Percentiles rank a stretch among this genome's conserved stretches.
Conservation (phyloP, 371 early-diverging fungal genomes). For the Syncephalastrum monosporum region DNA sequence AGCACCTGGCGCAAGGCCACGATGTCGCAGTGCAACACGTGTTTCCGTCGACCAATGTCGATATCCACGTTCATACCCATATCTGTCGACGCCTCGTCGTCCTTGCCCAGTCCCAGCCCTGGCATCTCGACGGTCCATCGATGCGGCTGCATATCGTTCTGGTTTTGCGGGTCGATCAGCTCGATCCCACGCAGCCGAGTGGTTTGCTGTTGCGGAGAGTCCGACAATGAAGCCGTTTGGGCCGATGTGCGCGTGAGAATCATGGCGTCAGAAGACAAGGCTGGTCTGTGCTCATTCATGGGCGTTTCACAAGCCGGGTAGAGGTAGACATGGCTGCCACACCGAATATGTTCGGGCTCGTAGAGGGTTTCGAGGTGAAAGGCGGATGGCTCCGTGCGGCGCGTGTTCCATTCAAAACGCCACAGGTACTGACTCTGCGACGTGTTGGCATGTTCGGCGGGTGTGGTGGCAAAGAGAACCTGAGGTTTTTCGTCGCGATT, state of each 20-base stretch:
- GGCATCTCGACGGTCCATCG: slow-evolving; percentile 28
- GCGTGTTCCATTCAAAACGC: slow-evolving; percentile 5
- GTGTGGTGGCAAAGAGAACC: slow-evolving; percentile 28
- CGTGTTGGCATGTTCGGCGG: slow-evolving; percentile 2
- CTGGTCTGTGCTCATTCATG: slow-evolving; percentile 4
- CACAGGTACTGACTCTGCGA: slow-evolving; percentile 16
- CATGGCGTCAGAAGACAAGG: slow-evolving; percentile 19
- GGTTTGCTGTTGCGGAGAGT: background rate
- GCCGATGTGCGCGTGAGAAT: slow-evolving; percentile 9
- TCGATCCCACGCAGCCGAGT: slow-evolving; percentile 17
- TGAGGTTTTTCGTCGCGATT: slow-evolving; percentile 7
- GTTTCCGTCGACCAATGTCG: slow-evolving; percentile 28
- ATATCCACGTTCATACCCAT: slow-evolving; percentile 34
- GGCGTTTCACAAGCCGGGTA: slow-evolving; percentile 16
- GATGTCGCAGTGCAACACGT: slow-evolving; percentile 27
- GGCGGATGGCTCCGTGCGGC: background rate
- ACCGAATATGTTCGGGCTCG: slow-evolving; percentile 17
- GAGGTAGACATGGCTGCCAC: slow-evolving; percentile 31
- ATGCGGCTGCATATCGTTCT: slow-evolving; percentile 2
- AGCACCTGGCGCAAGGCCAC: slow-evolving; percentile 38
- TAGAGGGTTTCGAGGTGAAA: slow-evolving; percentile 12
- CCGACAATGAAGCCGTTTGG: background rate
- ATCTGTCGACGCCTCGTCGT: slow-evolving; percentile 23
- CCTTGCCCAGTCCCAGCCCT: slow-evolving; percentile 19
- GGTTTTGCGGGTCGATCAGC: slow-evolving; percentile 5